These are phyloP conservation scores for Phytophthora lateralis DNA, from an alignment of 352 stramenopile genomes.

Conservation along the genomic window DNA sequence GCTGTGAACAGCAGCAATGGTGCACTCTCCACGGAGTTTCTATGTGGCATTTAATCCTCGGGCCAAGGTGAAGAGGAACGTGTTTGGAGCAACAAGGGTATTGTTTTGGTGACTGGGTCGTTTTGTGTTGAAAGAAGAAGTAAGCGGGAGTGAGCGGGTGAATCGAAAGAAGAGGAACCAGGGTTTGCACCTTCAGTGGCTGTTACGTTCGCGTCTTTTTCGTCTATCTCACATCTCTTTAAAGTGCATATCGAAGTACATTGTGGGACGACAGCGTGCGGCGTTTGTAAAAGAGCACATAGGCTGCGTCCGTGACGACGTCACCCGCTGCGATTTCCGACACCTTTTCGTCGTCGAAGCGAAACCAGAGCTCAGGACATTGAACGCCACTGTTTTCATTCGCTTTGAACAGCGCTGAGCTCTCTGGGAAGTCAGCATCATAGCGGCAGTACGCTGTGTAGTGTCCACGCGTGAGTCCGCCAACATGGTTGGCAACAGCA, in stretches of 20 bases:
- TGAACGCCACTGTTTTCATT: conserved; percentile 44
- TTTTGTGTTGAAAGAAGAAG: conserved; percentile 13
- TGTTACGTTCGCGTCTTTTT: conserved; percentile 7
- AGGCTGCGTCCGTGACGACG: conserved; percentile 85
- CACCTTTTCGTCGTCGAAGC: conserved; percentile 86
- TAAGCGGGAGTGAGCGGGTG: conserved; percentile 7
- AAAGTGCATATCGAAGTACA: conserved; percentile 69
- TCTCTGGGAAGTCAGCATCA: conserved; percentile 70
- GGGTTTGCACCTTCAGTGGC: conserved; percentile 19
- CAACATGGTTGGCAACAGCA: conserved; percentile 97
- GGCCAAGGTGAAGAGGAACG: conserved; percentile 9
- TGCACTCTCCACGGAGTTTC: conserved; percentile 59
- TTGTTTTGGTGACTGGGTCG: conserved; percentile 13
- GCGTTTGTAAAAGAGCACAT: conserved; percentile 94
- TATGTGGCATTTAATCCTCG: conserved; percentile 56
- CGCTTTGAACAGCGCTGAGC: conserved; percentile 50
- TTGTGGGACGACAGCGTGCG: conserved; percentile 74
- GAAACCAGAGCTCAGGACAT: conserved; percentile 73
- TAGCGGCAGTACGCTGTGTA: conserved; percentile 92
- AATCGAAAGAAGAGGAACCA: conserved; percentile 32
- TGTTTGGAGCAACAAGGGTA: conserved; percentile 22
- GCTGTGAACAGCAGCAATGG: conserved; percentile 49
- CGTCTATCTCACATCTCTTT: conserved; percentile 19
- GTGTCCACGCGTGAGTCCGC: conserved; percentile 94
- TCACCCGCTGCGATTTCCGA: conserved; percentile 72